These are phyloP conservation scores for Wallacemonas collosoma DNA, from an alignment of 208 protist species.

Conservation along the genomic window DNA sequence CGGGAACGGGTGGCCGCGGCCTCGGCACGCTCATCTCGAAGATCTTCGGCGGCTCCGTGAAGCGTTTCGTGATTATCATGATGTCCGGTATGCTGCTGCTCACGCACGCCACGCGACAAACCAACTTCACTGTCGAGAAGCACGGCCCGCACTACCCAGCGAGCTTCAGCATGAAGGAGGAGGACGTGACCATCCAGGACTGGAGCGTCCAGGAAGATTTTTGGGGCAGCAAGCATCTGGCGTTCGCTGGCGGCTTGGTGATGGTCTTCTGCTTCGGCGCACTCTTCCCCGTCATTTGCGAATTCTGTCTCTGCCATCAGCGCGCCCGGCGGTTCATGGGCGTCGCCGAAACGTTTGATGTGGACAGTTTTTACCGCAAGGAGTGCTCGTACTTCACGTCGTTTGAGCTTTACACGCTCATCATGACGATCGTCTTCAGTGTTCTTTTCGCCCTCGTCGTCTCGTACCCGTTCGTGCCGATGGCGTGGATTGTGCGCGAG, in stretches of 20 bases:
- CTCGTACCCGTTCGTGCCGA: slow-evolving; percentile 80
- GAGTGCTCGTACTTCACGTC: slow-evolving; percentile 38
- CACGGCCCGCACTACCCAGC: slow-evolving; percentile 50
- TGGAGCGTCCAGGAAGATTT: slow-evolving; percentile 62
- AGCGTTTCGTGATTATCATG: slow-evolving; percentile 38
- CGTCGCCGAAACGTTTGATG: slow-evolving; percentile 26
- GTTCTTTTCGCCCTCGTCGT: slow-evolving; percentile 58
- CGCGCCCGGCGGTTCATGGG: slow-evolving; percentile 40
- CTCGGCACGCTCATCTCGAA: slow-evolving; percentile 21
- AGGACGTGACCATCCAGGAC: slow-evolving; percentile 43
- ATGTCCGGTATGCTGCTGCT: slow-evolving; percentile 40
- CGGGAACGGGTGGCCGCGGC: slow-evolving; percentile 11
- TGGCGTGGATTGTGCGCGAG: slow-evolving; percentile 71
- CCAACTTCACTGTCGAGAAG: slow-evolving; percentile 65
- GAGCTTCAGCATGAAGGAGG: slow-evolving; percentile 33
- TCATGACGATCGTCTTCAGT: slow-evolving; percentile 19
- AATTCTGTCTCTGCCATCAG: slow-evolving; percentile 54
- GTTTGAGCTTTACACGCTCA: slow-evolving; percentile 48
- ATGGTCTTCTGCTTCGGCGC: slow-evolving; percentile 67
- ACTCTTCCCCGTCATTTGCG: slow-evolving; percentile 66
- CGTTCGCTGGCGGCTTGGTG: slow-evolving; percentile 56
- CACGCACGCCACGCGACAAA: slow-evolving; percentile 72
- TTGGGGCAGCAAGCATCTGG: slow-evolving; percentile 55
- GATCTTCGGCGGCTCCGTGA: slow-evolving; percentile 32
- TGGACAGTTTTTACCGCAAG: slow-evolving; percentile 17